These are phyloP conservation scores for Glycine tomentella DNA, from an alignment of 306 rosid genomes.

Conservation along the genomic window DNA sequence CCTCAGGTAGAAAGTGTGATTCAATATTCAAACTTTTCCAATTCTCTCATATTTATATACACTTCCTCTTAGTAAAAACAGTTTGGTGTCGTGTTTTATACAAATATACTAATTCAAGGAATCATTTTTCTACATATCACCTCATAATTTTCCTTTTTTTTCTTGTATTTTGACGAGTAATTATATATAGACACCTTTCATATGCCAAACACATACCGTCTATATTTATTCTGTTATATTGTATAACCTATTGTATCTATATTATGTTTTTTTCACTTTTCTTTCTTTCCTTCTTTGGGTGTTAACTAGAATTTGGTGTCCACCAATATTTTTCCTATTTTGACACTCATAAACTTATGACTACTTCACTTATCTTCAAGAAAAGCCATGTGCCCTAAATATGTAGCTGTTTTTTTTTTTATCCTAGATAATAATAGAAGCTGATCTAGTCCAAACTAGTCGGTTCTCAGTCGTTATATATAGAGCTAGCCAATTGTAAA, in stretches of 20 bases:
- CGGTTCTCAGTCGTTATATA: conserved; percentile 24
- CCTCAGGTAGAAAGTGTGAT: conserved; percentile 46
- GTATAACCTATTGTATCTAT: too few species aligned
- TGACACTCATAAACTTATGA: not conserved
- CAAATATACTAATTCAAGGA: not conserved
- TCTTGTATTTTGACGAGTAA: not conserved
- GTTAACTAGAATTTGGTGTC: not conserved
- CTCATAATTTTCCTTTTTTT: not conserved
- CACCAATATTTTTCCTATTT: not conserved
- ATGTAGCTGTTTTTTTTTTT: not conserved
- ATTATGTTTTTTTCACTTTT: too few species aligned
- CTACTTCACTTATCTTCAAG: conserved; percentile 28
- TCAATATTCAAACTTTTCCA: conserved; percentile 25
- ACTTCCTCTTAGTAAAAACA: not conserved
- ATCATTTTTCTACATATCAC: not conserved
- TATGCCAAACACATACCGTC: not conserved
- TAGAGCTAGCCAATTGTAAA: conserved; percentile 34
- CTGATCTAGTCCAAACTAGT: too few species aligned
- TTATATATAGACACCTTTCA: not conserved
- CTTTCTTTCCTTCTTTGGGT: too few species aligned
- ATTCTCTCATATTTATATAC: not conserved
- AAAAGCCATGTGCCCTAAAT: conserved; percentile 37
- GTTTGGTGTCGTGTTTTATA: not conserved
- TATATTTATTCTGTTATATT: too few species aligned
- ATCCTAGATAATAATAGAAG: conserved; percentile 1